phyloP scores from a whole-genome alignment of 1,284 basidiomycete genomes.

The Hypsizygus ulmarius region DNA sequence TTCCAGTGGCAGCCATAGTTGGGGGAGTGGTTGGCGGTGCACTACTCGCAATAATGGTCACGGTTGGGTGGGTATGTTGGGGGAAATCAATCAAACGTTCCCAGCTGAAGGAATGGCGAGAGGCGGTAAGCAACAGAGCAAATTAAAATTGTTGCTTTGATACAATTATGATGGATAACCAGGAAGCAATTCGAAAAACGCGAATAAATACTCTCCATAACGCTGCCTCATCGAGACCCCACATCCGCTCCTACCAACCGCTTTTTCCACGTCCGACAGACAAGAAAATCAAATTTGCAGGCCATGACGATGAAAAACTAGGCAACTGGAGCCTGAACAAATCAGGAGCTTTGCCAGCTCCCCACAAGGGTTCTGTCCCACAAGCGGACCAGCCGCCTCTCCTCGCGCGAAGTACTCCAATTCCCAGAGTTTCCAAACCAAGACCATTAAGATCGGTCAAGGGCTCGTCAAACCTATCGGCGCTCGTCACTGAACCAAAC shows the following conservation, averaged over 20 bases:
- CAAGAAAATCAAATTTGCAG: conserved; percentile 23
- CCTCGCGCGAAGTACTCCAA: neutral
- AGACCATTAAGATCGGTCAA: conserved; percentile 20
- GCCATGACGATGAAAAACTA: conserved; percentile 5
- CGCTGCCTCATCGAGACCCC: conserved; percentile 24
- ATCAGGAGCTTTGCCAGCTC: conserved; percentile 3
- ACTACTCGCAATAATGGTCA: conserved; percentile 41
- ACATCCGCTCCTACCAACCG: conserved; percentile 17
- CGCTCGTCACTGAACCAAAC: conserved; percentile 4
- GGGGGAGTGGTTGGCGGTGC: conserved; percentile 50
- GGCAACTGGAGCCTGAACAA: neutral
- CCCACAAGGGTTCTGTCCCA: neutral
- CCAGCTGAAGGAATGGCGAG: conserved; percentile 34
- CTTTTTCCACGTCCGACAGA: conserved; percentile 18
- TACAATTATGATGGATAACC: conserved; percentile 3
- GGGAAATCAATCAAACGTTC: conserved; percentile 41
- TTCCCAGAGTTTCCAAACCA: conserved; percentile 19
- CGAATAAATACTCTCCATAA: conserved; percentile 41
- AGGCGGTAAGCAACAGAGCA: conserved; percentile 33
- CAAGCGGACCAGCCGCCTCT: neutral
- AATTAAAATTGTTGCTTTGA: neutral
- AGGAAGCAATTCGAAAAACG: conserved; percentile 23
- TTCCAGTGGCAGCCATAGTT: conserved; percentile 51
- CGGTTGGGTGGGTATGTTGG: conserved; percentile 51
- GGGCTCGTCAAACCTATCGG: conserved; percentile 9